Percentiles rank a stretch among this genome's conserved stretches.
phyloP scores from a whole-genome alignment of 2,329 filamentous ascomycete genomes.

The Fusarium sororula region DNA sequence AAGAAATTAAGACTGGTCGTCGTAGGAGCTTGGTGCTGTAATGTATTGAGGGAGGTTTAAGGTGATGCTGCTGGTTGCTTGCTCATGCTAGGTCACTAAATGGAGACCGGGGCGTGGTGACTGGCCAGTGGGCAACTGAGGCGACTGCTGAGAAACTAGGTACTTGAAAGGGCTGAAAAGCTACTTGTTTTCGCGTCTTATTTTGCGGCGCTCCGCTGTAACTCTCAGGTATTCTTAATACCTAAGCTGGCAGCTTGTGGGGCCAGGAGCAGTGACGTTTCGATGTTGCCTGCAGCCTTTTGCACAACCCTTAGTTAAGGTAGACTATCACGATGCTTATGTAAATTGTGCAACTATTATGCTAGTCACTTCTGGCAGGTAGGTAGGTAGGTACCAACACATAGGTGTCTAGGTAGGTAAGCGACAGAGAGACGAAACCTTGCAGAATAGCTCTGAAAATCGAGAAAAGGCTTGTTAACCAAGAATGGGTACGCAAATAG shows the following conservation, averaged over 20 bases:
- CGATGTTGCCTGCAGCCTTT: slow-evolving; percentile 46
- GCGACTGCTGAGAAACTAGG: slow-evolving; percentile 14
- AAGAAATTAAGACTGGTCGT: slow-evolving; percentile 3
- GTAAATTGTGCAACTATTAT: slow-evolving; percentile 9
- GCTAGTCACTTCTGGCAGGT: background rate
- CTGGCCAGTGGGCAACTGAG: slow-evolving; percentile 33
- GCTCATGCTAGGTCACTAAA: slow-evolving; percentile 33
- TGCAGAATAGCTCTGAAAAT: background rate
- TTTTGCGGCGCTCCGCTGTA: slow-evolving; percentile 34
- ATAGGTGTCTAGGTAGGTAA: background rate
- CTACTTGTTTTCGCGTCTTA: slow-evolving; percentile 25
- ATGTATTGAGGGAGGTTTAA: slow-evolving; percentile 26
- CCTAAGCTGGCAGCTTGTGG: slow-evolving; percentile 32
- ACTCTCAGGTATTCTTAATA: slow-evolving; percentile 24
- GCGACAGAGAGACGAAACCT: background rate
- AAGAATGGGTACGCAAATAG: background rate
- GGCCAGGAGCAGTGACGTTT: slow-evolving; percentile 46
- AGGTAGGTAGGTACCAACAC: background rate
- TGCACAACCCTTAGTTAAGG: slow-evolving; percentile 1
- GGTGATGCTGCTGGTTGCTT: slow-evolving; percentile 33
- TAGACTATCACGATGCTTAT: background rate
- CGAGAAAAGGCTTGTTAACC: background rate
- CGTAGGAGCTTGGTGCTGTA: slow-evolving; percentile 15
- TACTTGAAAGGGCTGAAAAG: slow-evolving; percentile 7
- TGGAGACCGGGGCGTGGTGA: slow-evolving; percentile 34